Percentiles rank a stretch among this genome's conserved stretches.
Conservation (phyloP, 164 flowering plant genomes). For the Magnolia changhungtana region DNA sequence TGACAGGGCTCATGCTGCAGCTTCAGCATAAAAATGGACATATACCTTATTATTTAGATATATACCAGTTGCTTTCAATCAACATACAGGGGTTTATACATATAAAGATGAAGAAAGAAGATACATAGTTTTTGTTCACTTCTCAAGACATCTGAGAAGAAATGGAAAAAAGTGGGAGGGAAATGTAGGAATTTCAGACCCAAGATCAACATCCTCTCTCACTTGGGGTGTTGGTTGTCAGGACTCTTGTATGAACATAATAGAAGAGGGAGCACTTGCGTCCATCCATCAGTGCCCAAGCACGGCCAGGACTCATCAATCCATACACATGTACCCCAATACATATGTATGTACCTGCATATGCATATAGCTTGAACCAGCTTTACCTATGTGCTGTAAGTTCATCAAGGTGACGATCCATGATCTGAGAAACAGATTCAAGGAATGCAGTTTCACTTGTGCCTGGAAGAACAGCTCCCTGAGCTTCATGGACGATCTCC, state of each 20-base stretch:
- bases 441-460: constrained; percentile 55
- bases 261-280: background rate
- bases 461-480: constrained; percentile 48
- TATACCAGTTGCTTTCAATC: background rate
- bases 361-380: background rate
- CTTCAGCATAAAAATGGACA: background rate
- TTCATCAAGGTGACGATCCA: constrained; percentile 54
- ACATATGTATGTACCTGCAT: background rate
- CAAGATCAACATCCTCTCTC: background rate
- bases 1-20: no score
- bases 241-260: background rate
- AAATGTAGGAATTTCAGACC: background rate
- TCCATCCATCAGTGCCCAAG: background rate
- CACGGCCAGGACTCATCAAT: background rate
- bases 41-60: no score
- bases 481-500: constrained; percentile 61
- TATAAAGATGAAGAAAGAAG: background rate
- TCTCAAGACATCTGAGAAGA: background rate
- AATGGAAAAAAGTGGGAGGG: background rate
- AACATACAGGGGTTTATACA: no score
- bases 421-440: constrained; percentile 45
- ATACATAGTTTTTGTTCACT: background rate
- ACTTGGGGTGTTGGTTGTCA: background rate
- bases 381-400: constrained; percentile 2
- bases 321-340: background rate